Base-by-base conservation (phyloP, 2,329 filamentous ascomycete genomes). In the Pyrenophora tritici-repentis region DNA sequence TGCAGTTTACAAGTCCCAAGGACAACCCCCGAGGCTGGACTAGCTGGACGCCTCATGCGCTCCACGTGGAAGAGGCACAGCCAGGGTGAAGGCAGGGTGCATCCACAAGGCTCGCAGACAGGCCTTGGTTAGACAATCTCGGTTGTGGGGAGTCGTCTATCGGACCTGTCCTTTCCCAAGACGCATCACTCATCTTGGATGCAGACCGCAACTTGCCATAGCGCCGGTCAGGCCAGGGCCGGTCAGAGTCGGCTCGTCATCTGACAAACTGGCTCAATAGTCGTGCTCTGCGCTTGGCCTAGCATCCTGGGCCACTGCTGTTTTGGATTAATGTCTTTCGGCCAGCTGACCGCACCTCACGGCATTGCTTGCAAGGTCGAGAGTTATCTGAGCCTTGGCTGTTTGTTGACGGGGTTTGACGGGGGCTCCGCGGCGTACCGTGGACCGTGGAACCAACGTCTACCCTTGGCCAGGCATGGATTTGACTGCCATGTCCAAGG, bases 171-270 rank as follows among this genome's bases (percentile, higher is more conserved):
- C 26, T 29, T 35, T 24, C 20, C 26, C 26, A 29, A 29, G 26
- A 34, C 47, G 50, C 43, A 47, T 46, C 38, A 41, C 26, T 43
- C 42, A 32, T 47, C 55, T 45, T 49, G 56, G 52, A 48, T 52
- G 56, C 52, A 57, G 50, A 61, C 56, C 49, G 59, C 56, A 59
- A 50, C 47, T 57, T 61, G 58, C 47, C 55, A 52, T 61, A 49
- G 52, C 52, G 44, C 54, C 59, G 53, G 59, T 50, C 40, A 32
- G 53, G 40, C 40, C 51, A 38, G 45, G 50, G 50, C 48, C 58
- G 59, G 59, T 49, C 50, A 63, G 55, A 57, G 35, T 51, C 58
- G 62, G 58, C 53, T 56, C 37, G 55, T 55, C 41, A 50, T 54
- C 42, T 52, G 55, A 56, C 46, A 42, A 37, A 31, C 32, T 47